Conservation (phyloP, 2,329 filamentous ascomycete genomes). For the Zalaria sp. region DNA sequence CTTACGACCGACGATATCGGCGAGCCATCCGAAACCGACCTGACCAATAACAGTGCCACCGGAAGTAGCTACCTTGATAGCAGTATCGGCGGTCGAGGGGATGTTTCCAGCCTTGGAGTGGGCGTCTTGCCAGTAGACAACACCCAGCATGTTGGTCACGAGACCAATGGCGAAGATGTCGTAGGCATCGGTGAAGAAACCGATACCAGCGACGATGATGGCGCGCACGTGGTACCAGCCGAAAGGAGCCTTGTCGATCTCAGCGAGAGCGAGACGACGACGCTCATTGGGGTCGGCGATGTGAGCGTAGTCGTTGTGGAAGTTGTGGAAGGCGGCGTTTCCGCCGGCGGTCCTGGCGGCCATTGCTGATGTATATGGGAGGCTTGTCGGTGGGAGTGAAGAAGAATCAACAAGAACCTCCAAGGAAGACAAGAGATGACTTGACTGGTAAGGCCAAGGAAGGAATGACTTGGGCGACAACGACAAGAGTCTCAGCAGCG, state of each 20-base stretch:
- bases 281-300: slow-evolving; percentile 62
- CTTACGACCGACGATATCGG: slow-evolving; percentile 65
- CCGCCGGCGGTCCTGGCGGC: slow-evolving; percentile 40
- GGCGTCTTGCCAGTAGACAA: slow-evolving; percentile 53
- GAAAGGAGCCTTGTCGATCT: slow-evolving; percentile 70
- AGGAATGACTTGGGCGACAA: not conserved
- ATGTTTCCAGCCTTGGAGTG: slow-evolving; percentile 34
- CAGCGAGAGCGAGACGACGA: slow-evolving; percentile 61
- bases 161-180: slow-evolving; percentile 63
- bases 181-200: slow-evolving; percentile 82
- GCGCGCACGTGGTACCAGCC: slow-evolving; percentile 76
- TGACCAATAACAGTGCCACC: slow-evolving; percentile 75
- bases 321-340: slow-evolving; percentile 62
- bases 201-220: slow-evolving; percentile 64
- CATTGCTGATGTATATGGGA: slow-evolving; percentile 8
- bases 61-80: slow-evolving; percentile 75
- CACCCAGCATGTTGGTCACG: slow-evolving; percentile 60
- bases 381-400: too few species aligned
- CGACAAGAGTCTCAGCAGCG: too few species aligned
- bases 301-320: slow-evolving; percentile 57
- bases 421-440: not conserved
- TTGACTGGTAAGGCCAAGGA: not conserved
- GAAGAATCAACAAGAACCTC: not conserved
- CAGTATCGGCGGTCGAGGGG: slow-evolving; percentile 55
- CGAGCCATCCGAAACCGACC: slow-evolving; percentile 63